A percentile compares a stretch with the other conserved stretches of the same genome.
phyloP scores from a whole-genome alignment of 2,329 filamentous ascomycete species.

The Curvularia eragrostidis region DNA sequence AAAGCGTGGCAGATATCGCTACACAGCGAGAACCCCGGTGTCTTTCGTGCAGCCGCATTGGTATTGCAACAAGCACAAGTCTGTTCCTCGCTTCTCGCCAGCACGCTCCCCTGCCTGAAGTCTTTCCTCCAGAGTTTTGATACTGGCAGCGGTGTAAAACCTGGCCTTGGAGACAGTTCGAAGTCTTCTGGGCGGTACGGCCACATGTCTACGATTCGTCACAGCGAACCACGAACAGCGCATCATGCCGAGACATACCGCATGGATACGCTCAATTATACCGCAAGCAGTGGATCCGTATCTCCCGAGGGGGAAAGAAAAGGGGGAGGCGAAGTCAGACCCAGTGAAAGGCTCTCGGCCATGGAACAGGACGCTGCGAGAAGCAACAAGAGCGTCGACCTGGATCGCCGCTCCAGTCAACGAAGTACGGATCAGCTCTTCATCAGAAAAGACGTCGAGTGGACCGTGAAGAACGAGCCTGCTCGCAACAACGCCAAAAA shows the following conservation, averaged over 20 bases:
- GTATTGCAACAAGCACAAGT: not conserved
- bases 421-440: constrained; percentile 34
- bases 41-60: not conserved
- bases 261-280: not conserved
- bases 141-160: not conserved
- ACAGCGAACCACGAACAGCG: not conserved
- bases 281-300: not conserved
- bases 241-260: not conserved
- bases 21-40: not conserved
- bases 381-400: not conserved
- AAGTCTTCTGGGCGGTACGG: not conserved
- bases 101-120: not conserved
- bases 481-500: not conserved
- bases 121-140: not conserved
- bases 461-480: constrained; percentile 24
- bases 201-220: not conserved
- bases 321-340: not conserved
- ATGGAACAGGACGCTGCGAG: constrained; percentile 8
- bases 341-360: not conserved
- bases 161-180: not conserved
- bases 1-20: not conserved
- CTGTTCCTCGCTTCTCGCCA: not conserved
- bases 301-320: not conserved
- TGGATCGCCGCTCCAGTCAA: constrained; percentile 23
- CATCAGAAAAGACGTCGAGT: constrained; percentile 32